These are phyloP conservation scores for Neurospora sp. DNA, from an alignment of 495 filamentous ascomycete species.

Conservation along the genomic window DNA sequence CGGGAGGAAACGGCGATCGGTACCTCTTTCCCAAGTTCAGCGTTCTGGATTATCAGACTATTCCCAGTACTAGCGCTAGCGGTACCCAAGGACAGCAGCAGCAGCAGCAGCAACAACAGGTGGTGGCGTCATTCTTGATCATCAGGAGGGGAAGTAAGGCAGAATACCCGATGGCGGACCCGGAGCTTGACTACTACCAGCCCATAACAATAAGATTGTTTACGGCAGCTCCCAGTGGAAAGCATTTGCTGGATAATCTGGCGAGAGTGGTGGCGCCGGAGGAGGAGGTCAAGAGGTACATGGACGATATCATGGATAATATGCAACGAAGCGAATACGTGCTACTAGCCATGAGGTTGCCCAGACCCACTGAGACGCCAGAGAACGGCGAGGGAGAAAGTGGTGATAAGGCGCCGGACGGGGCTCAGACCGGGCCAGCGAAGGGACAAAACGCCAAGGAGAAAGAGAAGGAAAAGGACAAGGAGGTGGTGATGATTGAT, in stretches of 20 bases:
- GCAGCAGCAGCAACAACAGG: slow-evolving; percentile 21
- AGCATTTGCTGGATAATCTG: slow-evolving; percentile 57
- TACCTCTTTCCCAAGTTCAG: slow-evolving; percentile 82
- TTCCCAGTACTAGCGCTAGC: slow-evolving; percentile 8
- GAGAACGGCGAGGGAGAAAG: slow-evolving; percentile 23
- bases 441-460: slow-evolving; percentile 9
- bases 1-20: slow-evolving; percentile 69
- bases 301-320: slow-evolving; percentile 73
- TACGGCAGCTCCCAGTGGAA: slow-evolving; percentile 38
- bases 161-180: slow-evolving; percentile 41
- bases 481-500: slow-evolving; percentile 11
- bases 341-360: slow-evolving; percentile 55
- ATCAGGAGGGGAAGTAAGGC: slow-evolving; percentile 48
- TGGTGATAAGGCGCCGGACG: slow-evolving; percentile 1
- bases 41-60: slow-evolving; percentile 60
- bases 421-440: slow-evolving; percentile 13
- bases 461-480: slow-evolving; percentile 4
- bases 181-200: slow-evolving; percentile 71
- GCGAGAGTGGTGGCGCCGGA: slow-evolving; percentile 64
- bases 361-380: slow-evolving; percentile 16
- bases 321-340: slow-evolving; percentile 61
- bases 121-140: slow-evolving; percentile 56
- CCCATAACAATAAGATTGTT: slow-evolving; percentile 75
- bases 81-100: neutral
- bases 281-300: slow-evolving; percentile 70